Percentiles rank a stretch among this genome's conserved stretches.
These are phyloP conservation scores for Colletotrichum phormii DNA, from an alignment of 2,329 filamentous ascomycete genomes.

Conservation along the genomic window DNA sequence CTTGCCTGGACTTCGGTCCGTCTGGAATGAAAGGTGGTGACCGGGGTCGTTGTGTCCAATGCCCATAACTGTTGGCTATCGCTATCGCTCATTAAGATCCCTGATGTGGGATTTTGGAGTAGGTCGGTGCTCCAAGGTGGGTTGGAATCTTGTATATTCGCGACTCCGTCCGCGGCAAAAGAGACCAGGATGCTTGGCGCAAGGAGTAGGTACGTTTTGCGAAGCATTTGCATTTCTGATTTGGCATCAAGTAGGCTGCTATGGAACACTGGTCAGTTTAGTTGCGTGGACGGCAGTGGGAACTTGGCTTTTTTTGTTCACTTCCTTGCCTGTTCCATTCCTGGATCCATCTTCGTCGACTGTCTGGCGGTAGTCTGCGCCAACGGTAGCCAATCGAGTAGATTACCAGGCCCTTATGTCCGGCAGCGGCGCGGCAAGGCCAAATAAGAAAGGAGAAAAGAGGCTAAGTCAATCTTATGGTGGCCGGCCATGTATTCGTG, in stretches of 20 bases:
- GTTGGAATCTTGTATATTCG: conserved; percentile 27
- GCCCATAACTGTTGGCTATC: not conserved
- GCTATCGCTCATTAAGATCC: not conserved
- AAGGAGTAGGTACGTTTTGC: conserved; percentile 6
- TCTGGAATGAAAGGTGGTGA: not conserved
- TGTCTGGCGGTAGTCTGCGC: conserved; percentile 25
- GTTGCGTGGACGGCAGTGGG: conserved; percentile 2
- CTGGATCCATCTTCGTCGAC: not conserved
- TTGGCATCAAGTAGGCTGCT: not conserved
- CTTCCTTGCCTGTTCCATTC: conserved; percentile 4
- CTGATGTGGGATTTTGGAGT: conserved; percentile 10
- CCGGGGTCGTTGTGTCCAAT: not conserved
- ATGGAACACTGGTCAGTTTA: not conserved
- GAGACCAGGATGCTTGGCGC: conserved; percentile 17
- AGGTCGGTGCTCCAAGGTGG: conserved; percentile 17
- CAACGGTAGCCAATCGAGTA: conserved; percentile 32
- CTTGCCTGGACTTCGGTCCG: not conserved
- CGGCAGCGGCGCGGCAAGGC: conserved; percentile 25
- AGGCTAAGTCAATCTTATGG: conserved; percentile 15
- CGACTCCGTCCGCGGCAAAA: conserved; percentile 29
- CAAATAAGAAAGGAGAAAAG: not conserved
- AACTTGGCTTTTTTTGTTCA: conserved; percentile 3
- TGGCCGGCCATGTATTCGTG: not conserved
- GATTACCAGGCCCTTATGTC: conserved; percentile 10
- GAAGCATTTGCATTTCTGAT: conserved; percentile 23